Base-by-base conservation (phyloP, 495 filamentous ascomycete genomes). In the Achaetomiella virescens region DNA sequence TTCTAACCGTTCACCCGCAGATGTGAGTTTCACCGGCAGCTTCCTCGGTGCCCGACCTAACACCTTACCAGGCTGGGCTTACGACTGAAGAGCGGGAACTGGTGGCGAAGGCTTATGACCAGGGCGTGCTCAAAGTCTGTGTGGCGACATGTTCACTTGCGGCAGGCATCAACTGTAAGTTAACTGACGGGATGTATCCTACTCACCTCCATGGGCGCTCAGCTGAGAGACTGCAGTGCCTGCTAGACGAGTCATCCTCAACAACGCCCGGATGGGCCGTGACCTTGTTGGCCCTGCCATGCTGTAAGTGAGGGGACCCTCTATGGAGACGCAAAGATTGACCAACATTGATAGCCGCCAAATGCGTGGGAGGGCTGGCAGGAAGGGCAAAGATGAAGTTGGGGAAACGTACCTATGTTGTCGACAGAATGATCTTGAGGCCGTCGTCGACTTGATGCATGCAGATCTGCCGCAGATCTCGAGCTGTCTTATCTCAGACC, bases 371-470 rank as follows among this genome's bases (percentile, higher is more conserved):
- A 80, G 89, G 53, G 89, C 89, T 21, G 89, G 89, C 24, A 83
- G 89, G 53, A 91, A 91, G 66, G 88, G 89, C 12, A 91, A 90
- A 57, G 88, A 91, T 53, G 85, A 88, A 22, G 69, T 85, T 42
- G 89, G 89, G 6, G 89, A 91, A 71, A 91, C 86, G 18, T 91
- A 87, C 64, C 70, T 93, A 4, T 89, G 87, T 55, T 91, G 88
- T 61, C 79, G 83, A 17, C 79, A 81, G 57, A 68, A 73, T n/a
- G 88, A 91, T 60, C 63, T 91, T 35, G 81, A 85, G 62, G 80
- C 76, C 3, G 85, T 89, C 6, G 79, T 84, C 47, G 79, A 88
- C 48, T 66, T 93, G 40, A 77, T 91, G 68, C 79, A 84, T 58
- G 82, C 86, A n/a, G 83, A 90, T 27, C 75, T 90, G 61, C 89